A percentile compares a stretch with the other conserved stretches of the same genome.
phyloP scores from a whole-genome alignment of 805 yeast species.

The Metschnikowia colocasiae region DNA sequence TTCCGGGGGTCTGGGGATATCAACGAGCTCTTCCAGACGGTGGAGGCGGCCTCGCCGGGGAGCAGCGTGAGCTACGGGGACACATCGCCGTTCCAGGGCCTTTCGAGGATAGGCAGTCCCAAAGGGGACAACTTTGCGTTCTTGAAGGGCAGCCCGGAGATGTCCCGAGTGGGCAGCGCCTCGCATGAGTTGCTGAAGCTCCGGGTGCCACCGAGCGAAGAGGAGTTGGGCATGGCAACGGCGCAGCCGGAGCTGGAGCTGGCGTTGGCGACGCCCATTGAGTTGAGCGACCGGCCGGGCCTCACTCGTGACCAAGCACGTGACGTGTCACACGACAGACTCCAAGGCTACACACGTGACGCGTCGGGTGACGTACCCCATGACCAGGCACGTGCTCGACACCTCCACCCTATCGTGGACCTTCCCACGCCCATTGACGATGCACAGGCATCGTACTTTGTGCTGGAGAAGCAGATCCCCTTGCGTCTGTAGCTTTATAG shows the following conservation, averaged over 20 bases:
- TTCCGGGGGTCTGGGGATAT: slow-evolving; percentile 39
- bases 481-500: slow-evolving; percentile 5
- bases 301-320: background rate
- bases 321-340: too few relatives aligned
- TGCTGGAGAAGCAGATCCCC: slow-evolving; percentile 5
- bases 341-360: too few relatives aligned
- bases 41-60: slow-evolving; percentile 14
- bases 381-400: slow-evolving; percentile 2
- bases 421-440: slow-evolving; percentile 28
- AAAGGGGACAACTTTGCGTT: background rate
- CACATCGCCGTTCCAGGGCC: slow-evolving; percentile 4
- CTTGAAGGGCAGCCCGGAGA: background rate
- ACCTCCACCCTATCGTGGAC: slow-evolving; percentile 24
- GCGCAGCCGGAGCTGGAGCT: background rate
- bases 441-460: slow-evolving; percentile 8
- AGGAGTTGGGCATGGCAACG: background rate
- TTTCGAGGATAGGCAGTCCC: slow-evolving; percentile 4
- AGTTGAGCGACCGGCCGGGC: background rate
- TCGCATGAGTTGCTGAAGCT: slow-evolving; percentile 1
- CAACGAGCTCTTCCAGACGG: slow-evolving; percentile 27
- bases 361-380: too few relatives aligned
- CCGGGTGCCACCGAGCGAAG: background rate
- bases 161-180: slow-evolving; percentile 3
- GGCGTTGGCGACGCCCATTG: slow-evolving; percentile 7
- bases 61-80: slow-evolving; percentile 7